Base-by-base conservation (phyloP, 2,329 filamentous ascomycete species). In the Diplodia intermedia region DNA sequence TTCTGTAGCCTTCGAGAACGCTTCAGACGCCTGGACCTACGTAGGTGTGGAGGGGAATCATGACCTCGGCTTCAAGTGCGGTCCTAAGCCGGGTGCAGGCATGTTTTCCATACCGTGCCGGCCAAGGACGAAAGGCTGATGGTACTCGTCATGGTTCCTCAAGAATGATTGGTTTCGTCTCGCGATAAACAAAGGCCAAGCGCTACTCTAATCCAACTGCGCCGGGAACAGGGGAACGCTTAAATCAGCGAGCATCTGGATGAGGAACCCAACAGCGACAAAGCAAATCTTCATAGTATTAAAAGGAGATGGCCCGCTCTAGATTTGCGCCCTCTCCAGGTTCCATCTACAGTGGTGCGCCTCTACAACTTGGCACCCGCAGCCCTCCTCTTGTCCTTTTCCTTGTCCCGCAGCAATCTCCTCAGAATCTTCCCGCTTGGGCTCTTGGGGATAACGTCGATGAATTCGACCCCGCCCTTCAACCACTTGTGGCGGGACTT, bases 401-500 rank as follows among this genome's bases (percentile, higher is more conserved):
- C 92, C 74, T 86, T 86, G 74, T 96, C 92, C 52, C 91, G 84
- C 72, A 96, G 79, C 56, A 91, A 77, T 65, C 88, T 84, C 61
- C 88, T 78, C 71, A 89, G 73, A 69, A 89, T 89, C 83, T 89
- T 89, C 1, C 87, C 87, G 69, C 85, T 87, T 0, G 87, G 85
- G 54, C 83, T 87, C 79, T 89, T 89, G 0, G 87, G 87, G 70
- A 89, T 84, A 65, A 68, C 75, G 47, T 79, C 78, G 20, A 79
- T 74, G 33, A 80, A 80, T 69, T 87, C 84, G 11, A 89, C 80
- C 3, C 87, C 87, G 3, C 87, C 87, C 60, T 84, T 84, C 53
- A 89, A 76, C 86, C 86, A 87, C 79, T 89, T 89, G 73, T 89
- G 85, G 65, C 83, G 82, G 11, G 86, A 85, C 78, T 89, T 89